Conservation (phyloP, 805 yeast genomes). For the Wickerhamomyces rabaulensis region DNA sequence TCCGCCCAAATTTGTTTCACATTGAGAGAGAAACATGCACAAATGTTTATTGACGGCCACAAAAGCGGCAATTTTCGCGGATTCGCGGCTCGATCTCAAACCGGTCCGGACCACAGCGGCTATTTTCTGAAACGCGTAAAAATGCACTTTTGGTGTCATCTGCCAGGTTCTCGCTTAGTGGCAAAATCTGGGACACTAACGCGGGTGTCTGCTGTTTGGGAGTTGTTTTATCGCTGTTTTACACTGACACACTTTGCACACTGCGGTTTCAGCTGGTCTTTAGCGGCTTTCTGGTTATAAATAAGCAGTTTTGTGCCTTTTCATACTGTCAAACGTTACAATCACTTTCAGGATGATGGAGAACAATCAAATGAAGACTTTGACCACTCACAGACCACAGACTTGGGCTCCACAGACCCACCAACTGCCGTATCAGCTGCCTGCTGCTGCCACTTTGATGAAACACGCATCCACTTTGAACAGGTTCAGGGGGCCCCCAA, state of each 20-base stretch:
- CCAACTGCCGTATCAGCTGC: not conserved
- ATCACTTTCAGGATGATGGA: not conserved
- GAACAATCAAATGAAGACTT: not conserved
- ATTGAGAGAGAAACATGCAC: not conserved
- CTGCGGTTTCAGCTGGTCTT: not conserved
- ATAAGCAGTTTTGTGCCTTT: too few relatives aligned
- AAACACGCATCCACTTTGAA: conserved; percentile 1
- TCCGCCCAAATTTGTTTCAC: not conserved
- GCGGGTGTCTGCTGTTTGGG: too few relatives aligned
- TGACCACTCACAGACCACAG: not conserved
- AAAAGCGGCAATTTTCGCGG: not conserved
- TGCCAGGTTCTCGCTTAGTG: too few relatives aligned
- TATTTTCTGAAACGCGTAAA: too few relatives aligned
- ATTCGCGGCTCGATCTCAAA: not conserved
- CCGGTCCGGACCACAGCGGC: not conserved
- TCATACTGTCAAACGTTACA: too few relatives aligned
- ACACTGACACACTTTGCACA: not conserved
- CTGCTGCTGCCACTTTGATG: not conserved
- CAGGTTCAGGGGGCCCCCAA: conserved; percentile 1
- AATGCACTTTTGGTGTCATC: too few relatives aligned
- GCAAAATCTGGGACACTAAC: too few relatives aligned
- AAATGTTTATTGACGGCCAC: not conserved
- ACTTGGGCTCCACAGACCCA: not conserved
- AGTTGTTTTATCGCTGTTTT: not conserved
- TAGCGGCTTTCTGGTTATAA: too few relatives aligned